phyloP scores from a whole-genome alignment of 176 grass and related monocot genomes.

The Oryza meridionalis region DNA sequence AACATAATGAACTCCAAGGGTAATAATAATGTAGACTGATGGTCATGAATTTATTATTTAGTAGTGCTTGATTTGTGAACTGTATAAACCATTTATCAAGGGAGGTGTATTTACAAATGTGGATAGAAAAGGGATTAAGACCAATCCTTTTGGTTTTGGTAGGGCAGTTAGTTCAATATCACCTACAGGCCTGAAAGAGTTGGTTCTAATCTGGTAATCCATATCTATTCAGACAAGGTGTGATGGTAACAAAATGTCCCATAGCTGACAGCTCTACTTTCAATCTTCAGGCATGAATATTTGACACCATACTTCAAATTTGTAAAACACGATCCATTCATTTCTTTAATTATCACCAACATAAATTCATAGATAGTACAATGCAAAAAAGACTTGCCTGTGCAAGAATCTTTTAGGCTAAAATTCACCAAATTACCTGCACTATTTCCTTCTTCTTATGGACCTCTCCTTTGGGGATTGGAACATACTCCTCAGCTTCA shows the following conservation, averaged over 20 bases:
- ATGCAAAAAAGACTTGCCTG: background rate
- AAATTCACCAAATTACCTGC: constrained; percentile 59
- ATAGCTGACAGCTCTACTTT: background rate
- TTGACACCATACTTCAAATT: background rate
- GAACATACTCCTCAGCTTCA: constrained; percentile 98
- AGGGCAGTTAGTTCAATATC: background rate
- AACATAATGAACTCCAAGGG: constrained; percentile 6
- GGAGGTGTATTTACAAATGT: constrained; percentile 1
- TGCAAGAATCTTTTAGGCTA: background rate
- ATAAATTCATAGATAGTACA: background rate
- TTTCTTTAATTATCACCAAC: background rate
- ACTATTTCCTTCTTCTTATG: constrained; percentile 98
- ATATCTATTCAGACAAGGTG: background rate
- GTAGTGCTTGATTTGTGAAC: background rate
- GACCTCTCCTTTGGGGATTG: constrained; percentile 97
- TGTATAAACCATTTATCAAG: constrained; percentile 16
- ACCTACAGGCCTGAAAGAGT: background rate
- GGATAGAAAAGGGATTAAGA: background rate
- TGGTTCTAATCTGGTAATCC: background rate
- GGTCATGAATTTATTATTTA: background rate
- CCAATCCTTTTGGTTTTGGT: background rate
- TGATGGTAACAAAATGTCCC: background rate
- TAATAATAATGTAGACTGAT: background rate
- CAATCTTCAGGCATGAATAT: background rate
- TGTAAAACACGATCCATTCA: background rate